phyloP scores from a whole-genome alignment of 768 basidiomycete species.

The Agaricus sinodeliciosus region DNA sequence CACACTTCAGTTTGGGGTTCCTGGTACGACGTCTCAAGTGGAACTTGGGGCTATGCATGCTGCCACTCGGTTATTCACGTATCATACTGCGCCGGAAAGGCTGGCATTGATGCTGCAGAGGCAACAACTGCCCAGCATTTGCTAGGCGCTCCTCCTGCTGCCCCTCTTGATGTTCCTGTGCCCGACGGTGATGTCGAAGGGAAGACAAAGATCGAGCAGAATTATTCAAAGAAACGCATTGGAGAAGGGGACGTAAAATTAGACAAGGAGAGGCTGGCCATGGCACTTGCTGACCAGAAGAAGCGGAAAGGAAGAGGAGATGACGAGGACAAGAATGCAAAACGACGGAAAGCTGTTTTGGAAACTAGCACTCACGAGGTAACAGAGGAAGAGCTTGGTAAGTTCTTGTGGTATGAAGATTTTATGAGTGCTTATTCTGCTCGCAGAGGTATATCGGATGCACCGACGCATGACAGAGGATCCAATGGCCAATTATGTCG shows the following conservation, averaged over 20 bases:
- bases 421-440: constrained; percentile 8
- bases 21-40: constrained; percentile 69
- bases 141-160: constrained; percentile 36
- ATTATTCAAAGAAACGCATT: constrained; percentile 71
- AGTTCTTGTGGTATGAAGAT: constrained; percentile 18
- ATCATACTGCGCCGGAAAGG: constrained; percentile 88
- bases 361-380: constrained; percentile 63
- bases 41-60: constrained; percentile 90
- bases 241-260: constrained; percentile 80
- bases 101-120: constrained; percentile 70
- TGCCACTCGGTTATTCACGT: constrained; percentile 84
- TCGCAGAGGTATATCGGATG: constrained; percentile 87
- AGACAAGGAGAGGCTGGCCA: constrained; percentile 60
- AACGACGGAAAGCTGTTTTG: constrained; percentile 47
- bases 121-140: constrained; percentile 73
- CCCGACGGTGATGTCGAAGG: constrained; percentile 20
- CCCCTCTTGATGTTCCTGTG: constrained; percentile 14
- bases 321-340: constrained; percentile 50
- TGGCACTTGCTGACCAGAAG: constrained; percentile 72
- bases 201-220: constrained; percentile 47
- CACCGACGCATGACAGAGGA: constrained; percentile 70
- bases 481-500: constrained; percentile 91
- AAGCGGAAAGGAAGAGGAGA: constrained; percentile 61
- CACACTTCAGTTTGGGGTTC: constrained; percentile 98
- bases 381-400: constrained; percentile 83